These are phyloP conservation scores for Zygoascus bituminiphila DNA, from an alignment of 805 yeast genomes.

Conservation along the genomic window DNA sequence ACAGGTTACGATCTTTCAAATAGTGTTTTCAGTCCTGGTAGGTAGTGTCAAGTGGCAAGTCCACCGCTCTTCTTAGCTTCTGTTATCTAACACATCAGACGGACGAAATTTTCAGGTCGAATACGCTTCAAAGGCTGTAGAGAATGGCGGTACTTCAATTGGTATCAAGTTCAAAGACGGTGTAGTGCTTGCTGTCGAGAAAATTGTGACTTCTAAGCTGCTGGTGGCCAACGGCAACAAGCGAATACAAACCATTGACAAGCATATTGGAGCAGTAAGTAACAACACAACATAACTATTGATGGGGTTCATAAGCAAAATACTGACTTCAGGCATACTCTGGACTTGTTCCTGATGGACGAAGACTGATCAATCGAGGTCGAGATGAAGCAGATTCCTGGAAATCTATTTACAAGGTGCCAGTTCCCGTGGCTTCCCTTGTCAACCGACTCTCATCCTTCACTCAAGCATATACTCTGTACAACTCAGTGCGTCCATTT, in stretches of 20 bases:
- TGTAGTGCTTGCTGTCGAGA: slow-evolving; percentile 95
- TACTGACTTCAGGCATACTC: slow-evolving; percentile 48
- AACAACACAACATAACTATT: neutral
- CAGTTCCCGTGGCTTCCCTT: slow-evolving; percentile 72
- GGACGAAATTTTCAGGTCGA: slow-evolving; percentile 82
- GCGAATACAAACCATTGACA: slow-evolving; percentile 87
- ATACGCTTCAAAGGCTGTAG: slow-evolving; percentile 95
- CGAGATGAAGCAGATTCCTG: slow-evolving; percentile 83
- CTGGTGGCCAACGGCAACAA: slow-evolving; percentile 83
- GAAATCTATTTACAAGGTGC: slow-evolving; percentile 65
- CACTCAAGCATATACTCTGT: slow-evolving; percentile 91
- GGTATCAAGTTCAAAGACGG: slow-evolving; percentile 93
- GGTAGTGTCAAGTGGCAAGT: slow-evolving; percentile 19
- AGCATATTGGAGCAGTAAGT: slow-evolving; percentile 76
- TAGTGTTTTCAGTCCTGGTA: slow-evolving; percentile 81
- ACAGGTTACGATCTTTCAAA: slow-evolving; percentile 98
- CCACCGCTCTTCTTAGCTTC: neutral
- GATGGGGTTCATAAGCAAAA: neutral
- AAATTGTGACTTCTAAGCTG: slow-evolving; percentile 75
- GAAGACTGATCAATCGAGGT: slow-evolving; percentile 84
- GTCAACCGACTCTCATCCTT: slow-evolving; percentile 83
- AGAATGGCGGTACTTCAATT: slow-evolving; percentile 90
- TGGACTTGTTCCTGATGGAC: slow-evolving; percentile 93
- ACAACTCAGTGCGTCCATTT: slow-evolving; percentile 95
- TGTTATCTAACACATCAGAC: slow-evolving; percentile 14